Conservation (phyloP, 768 basidiomycete species). For the Tylopilus sp. region DNA sequence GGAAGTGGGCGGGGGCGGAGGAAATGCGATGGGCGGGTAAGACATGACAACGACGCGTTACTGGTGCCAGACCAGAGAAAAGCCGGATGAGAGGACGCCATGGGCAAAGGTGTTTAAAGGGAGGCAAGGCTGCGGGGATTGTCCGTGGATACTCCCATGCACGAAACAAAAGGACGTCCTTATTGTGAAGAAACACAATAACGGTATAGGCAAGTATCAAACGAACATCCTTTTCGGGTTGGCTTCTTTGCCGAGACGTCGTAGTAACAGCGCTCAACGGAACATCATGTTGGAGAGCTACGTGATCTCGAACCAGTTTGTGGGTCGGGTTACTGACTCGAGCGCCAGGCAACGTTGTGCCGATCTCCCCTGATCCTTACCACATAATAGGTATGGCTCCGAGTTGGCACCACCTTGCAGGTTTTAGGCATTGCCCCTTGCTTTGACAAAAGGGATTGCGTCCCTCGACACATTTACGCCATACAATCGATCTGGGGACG, state of each 20-base stretch:
- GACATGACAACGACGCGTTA: constrained; percentile 2
- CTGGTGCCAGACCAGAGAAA: constrained; percentile 29
- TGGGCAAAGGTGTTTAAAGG: constrained; percentile 8
- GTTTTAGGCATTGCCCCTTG: too few relatives aligned
- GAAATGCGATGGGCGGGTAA: not conserved
- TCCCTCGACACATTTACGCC: too few relatives aligned
- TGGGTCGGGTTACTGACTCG: too few relatives aligned
- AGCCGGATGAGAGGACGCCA: not conserved
- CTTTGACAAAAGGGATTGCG: too few relatives aligned
- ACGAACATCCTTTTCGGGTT: not conserved
- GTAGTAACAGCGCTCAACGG: too few relatives aligned
- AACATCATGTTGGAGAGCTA: too few relatives aligned
- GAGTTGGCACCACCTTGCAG: too few relatives aligned
- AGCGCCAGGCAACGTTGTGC: too few relatives aligned
- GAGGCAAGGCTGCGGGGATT: constrained; percentile 2
- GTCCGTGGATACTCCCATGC: constrained; percentile 11
- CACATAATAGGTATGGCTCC: too few relatives aligned
- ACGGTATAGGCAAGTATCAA: not conserved
- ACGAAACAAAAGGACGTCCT: constrained; percentile 23
- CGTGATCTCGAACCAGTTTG: too few relatives aligned
- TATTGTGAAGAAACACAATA: constrained; percentile 3
- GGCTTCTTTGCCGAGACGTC: not conserved
- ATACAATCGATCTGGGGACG: too few relatives aligned
- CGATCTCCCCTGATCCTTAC: too few relatives aligned
- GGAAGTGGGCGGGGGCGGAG: constrained; percentile 51